Base-by-base conservation (phyloP, 345 rosid species). In the Dipteronia dyeriana region DNA sequence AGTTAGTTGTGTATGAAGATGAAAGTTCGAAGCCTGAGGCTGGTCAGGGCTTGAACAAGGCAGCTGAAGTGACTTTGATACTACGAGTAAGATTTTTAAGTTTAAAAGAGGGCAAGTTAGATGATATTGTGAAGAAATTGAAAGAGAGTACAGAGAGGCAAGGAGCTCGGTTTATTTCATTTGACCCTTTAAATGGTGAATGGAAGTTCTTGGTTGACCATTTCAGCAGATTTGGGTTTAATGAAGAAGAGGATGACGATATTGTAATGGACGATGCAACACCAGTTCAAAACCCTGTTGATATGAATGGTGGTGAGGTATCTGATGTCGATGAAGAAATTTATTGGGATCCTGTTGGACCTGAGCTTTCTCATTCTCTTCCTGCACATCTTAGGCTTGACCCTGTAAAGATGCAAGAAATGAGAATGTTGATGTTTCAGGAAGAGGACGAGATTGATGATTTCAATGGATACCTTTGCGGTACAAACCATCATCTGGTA, bases 371-470 rank as follows among this genome's bases (percentile, higher is more conserved):
- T 85, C 98, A 91, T 84, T 94, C 99, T 82, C 97, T 94, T 83
- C 99, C 98, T 76, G 86, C 97, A 25, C 95, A 92, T 90, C 91
- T 96, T 47, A 91, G 99, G 68, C 97, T 96, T 81, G 97, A 96
- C 79, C 98, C 94, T 2, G 82, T 75, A 73, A 94, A 86, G 79
- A 90, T 96, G 97, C 87, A 82, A 74, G 98, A 96, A 82, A 90
- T 94, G 97, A 92, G 94, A 85, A 91, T 89, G 97, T 66, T 94
- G 81, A 90, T 96, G 98, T 96, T 94, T 82, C 95, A 86, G 66
- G 92, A 91, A 78, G 79, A 86, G 79, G 91, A 85, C 20, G 91
- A 80, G 77, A 65, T 78, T 73, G 94, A 83, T 70, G 86, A 85
- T 77, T 75, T 75, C 45, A 77, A 61, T 79, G 86, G 75, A 59